phyloP scores from a whole-genome alignment of 2,329 filamentous ascomycete genomes.

The Aspergillus sp. region DNA sequence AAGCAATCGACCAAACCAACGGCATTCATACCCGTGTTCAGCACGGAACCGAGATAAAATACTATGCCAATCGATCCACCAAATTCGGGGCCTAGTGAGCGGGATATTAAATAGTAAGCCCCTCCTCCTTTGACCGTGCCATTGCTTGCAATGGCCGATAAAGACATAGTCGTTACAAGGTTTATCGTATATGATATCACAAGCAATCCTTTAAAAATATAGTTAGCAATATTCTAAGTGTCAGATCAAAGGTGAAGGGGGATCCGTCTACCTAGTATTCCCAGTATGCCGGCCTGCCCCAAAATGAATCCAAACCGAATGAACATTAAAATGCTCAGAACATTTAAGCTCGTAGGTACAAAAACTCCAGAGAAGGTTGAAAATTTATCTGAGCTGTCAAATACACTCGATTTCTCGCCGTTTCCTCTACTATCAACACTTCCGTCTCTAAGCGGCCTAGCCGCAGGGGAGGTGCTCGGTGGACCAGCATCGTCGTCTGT shows the following conservation, averaged over 20 bases:
- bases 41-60: conserved; percentile 85
- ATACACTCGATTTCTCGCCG: conserved; percentile 24
- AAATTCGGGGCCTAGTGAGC: conserved; percentile 83
- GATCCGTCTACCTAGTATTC: conserved; percentile 62
- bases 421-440: conserved; percentile 32
- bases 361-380: conserved; percentile 78
- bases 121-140: conserved; percentile 85
- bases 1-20: conserved; percentile 84
- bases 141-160: conserved; percentile 87
- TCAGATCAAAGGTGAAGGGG: neutral
- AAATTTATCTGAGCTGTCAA: conserved; percentile 58
- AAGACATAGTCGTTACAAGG: conserved; percentile 78
- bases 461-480: conserved; percentile 15
- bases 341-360: conserved; percentile 84
- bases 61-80: conserved; percentile 84
- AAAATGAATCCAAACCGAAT: conserved; percentile 82
- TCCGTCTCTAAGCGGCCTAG: conserved; percentile 26
- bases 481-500: conserved; percentile 8
- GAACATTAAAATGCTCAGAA: conserved; percentile 90
- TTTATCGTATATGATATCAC: conserved; percentile 76
- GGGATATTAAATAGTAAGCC: conserved; percentile 84
- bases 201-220: conserved; percentile 60
- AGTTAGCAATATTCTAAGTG: conserved; percentile 17
- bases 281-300: conserved; percentile 74
- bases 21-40: conserved; percentile 85